A percentile compares a stretch with the other conserved stretches of the same genome.
Evolutionary conservation across 768 basidiomycete species (phyloP).

Genomic region (Tricholomella constricta): DNA sequence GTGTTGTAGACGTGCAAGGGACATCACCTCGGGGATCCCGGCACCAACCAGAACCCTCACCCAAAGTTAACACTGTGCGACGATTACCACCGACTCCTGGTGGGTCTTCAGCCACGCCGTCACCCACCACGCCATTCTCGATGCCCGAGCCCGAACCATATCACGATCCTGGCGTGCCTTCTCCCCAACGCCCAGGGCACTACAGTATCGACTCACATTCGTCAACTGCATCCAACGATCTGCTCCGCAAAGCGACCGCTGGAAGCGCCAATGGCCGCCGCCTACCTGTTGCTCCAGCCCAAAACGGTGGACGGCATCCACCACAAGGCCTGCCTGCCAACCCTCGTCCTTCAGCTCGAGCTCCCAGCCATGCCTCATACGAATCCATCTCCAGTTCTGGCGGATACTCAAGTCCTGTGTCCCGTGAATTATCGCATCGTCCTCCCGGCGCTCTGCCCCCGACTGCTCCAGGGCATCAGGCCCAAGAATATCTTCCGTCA

Average conservation of each 20-base stretch:
- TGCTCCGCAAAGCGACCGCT: conserved; percentile 30
- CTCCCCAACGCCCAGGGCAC: conserved; percentile 22
- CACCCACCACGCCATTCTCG: conserved; percentile 25
- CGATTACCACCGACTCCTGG: conserved; percentile 49
- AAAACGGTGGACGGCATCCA: conserved; percentile 17
- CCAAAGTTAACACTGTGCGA: conserved; percentile 32
- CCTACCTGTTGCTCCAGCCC: conserved; percentile 25
- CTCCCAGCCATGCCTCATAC: conserved; percentile 14
- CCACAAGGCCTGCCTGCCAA: conserved; percentile 20
- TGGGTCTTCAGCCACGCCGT: conserved; percentile 28
- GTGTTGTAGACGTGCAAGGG: conserved; percentile 13
- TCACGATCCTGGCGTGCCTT: conserved; percentile 24
- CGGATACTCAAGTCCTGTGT: conserved; percentile 21
- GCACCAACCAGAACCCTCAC: conserved; percentile 22
- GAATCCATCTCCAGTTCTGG: conserved; percentile 22
- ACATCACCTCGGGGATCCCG: conserved; percentile 14
- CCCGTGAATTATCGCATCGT: conserved; percentile 22
- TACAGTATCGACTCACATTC: conserved; percentile 29
- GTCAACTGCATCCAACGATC: conserved; percentile 26
- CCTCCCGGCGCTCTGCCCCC: conserved; percentile 33
- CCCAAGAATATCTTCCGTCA: conserved; percentile 8
- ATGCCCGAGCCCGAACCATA: conserved; percentile 50
- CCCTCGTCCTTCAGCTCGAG: conserved; percentile 15
- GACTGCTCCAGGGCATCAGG: conserved; percentile 26
- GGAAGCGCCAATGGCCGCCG: conserved; percentile 27